Percentiles rank a stretch among this genome's conserved stretches.
Evolutionary conservation across 345 rosid species (phyloP).

Genomic region (Pelargonium nanum): DNA sequence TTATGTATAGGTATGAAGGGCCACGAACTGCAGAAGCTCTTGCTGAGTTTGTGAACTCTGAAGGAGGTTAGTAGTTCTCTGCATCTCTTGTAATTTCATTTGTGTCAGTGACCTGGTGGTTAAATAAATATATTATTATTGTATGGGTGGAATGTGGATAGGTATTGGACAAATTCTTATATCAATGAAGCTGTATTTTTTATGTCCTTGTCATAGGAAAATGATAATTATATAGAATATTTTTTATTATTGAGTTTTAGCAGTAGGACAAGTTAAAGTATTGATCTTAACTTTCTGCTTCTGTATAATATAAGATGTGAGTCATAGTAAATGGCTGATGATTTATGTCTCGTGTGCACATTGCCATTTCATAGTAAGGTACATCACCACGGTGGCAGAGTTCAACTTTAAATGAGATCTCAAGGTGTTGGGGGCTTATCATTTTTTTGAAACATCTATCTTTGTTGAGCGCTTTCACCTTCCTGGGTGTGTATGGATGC

Average conservation of each 20-base stretch:
- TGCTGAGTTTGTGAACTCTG: conserved; percentile 75
- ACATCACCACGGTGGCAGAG: neutral
- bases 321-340: neutral
- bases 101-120: too few species aligned
- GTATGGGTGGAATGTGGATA: too few species aligned
- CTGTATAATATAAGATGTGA: neutral
- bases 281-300: neutral
- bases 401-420: neutral
- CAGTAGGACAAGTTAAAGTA: neutral
- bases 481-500: neutral
- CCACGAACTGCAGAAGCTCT: conserved; percentile 77
- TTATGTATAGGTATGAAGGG: conserved; percentile 65
- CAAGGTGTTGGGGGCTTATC: neutral
- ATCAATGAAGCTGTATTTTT: too few species aligned
- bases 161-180: too few species aligned
- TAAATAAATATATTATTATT: too few species aligned
- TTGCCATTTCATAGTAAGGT: neutral
- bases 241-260: neutral
- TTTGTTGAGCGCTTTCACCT: neutral
- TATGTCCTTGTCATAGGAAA: too few species aligned
- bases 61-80: conserved; percentile 49
- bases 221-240: too few species aligned
- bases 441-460: neutral
- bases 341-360: neutral
- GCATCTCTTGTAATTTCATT: too few species aligned